Conservation (phyloP, 2,329 filamentous ascomycete species). For the Claviceps maximensis region DNA sequence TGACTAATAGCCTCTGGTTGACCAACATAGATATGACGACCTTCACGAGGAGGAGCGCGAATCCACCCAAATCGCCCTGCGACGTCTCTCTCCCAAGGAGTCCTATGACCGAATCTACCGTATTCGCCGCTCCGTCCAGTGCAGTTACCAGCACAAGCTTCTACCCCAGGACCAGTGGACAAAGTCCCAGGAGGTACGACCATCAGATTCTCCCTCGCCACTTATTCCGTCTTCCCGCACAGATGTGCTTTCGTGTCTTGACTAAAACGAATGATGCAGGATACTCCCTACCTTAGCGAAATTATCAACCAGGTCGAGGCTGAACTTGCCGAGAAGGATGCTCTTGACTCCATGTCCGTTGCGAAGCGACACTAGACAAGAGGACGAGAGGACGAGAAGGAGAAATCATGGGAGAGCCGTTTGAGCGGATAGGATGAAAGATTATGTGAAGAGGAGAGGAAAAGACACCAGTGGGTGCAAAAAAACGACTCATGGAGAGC, state of each 20-base stretch:
- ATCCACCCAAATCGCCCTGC: constrained; percentile 71
- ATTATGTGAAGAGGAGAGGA: neutral
- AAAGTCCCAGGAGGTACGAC: constrained; percentile 38
- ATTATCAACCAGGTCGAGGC: constrained; percentile 39
- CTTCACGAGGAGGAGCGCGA: constrained; percentile 89
- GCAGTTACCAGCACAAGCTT: constrained; percentile 49
- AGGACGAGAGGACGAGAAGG: neutral
- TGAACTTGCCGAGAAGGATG: constrained; percentile 37
- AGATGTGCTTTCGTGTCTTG: neutral
- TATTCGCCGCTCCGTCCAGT: constrained; percentile 85
- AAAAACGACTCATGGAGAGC: neutral
- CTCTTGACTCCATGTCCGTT: constrained; percentile 36
- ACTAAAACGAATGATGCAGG: constrained; percentile 19
- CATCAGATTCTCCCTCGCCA: neutral
- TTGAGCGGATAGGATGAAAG: neutral
- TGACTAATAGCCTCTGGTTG: constrained; percentile 15
- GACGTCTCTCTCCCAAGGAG: constrained; percentile 80
- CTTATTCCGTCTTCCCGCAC: too few relatives aligned
- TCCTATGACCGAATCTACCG: constrained; percentile 96
- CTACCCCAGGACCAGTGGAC: constrained; percentile 50
- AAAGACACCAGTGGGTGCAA: neutral
- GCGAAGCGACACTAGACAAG: constrained; percentile 33
- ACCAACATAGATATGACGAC: constrained; percentile 72
- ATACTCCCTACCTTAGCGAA: constrained; percentile 39
- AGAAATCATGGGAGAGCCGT: neutral